Conservation (phyloP, 768 basidiomycete species). For the Podaxis sp. region DNA sequence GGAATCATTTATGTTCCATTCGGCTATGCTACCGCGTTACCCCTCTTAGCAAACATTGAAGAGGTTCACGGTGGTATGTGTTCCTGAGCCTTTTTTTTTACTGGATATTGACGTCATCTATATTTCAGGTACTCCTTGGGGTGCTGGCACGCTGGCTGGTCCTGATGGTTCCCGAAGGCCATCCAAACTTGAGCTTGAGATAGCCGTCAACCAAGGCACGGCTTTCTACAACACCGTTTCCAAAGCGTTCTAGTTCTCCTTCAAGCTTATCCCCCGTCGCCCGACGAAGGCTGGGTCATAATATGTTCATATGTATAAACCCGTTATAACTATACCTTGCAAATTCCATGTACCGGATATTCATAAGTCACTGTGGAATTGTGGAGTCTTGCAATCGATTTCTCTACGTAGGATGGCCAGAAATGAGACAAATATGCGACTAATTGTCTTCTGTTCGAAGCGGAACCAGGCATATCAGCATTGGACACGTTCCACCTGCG, state of each 20-base stretch:
- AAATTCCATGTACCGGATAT: no score
- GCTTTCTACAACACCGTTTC: constrained; percentile 36
- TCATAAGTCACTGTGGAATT: no score
- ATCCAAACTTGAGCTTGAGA: constrained; percentile 44
- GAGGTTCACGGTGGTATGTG: constrained; percentile 63
- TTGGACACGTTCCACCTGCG: background rate
- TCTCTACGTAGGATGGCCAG: background rate
- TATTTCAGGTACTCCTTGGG: constrained; percentile 66
- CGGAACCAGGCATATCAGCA: background rate
- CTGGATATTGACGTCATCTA: background rate
- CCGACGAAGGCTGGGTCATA: background rate
- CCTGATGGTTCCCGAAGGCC: constrained; percentile 47
- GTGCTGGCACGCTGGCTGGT: constrained; percentile 63
- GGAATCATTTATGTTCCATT: constrained; percentile 45
- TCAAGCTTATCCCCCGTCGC: background rate
- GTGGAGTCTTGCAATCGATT: no score
- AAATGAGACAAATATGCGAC: background rate
- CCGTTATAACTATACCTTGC: no score
- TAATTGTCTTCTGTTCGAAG: no score
- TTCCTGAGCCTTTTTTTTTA: background rate
- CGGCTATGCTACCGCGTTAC: constrained; percentile 29
- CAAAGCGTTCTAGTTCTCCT: background rate
- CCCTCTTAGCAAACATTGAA: constrained; percentile 33
- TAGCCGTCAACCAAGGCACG: constrained; percentile 51
- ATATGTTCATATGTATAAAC: background rate